Base-by-base conservation (phyloP, 129 eudicot species). In the Chrysanthemum lavandulifolium region DNA sequence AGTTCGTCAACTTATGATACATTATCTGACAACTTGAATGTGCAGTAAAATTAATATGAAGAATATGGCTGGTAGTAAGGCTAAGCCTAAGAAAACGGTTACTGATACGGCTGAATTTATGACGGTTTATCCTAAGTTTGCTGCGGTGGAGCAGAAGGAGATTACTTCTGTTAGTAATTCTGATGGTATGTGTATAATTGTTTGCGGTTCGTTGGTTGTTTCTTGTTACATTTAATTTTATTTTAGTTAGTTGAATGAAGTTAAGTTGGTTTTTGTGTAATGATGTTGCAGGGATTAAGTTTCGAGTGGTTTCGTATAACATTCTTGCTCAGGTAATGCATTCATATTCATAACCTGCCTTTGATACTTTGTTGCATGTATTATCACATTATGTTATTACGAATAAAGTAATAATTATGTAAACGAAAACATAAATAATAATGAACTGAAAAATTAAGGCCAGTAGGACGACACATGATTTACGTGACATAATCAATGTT, bases 241-340 rank as follows among this genome's bases (percentile, higher is more conserved):
- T 36, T 36, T 31, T 31, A 31, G 36, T 54, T 5, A 29, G 23
- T 23, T 54, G 1, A 36, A 36, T 6, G 43, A 36, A 36, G 1
- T 36, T 36, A 36, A 36, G 43, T 36, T 36, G 43, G 43, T 36
- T 36, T 36, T 36, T 36, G 43, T 36, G 43, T 36, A 14, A 15
- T 51, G 21, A 1, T 69, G 73, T 60, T 13, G 52, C 89, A 90
- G 98, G 87, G 71, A 63, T 72, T 77, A 88, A 76, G 62, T 94
- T 94, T 70, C 79, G 96, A 48, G 73, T 90, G 15, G 91, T 94
- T 74, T 90, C 98, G 0, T 94, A 90, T 65, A 94, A 90, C 73
- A 86, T 94, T 52, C 76, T 94, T 75, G 98, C 97, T 82, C 98
- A 94, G 97, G 98, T 90, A n/a, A 84, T 5, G 43, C 43, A 36